phyloP scores from a whole-genome alignment of 1,284 basidiomycete genomes.

The Uromyces viciae-fabae region DNA sequence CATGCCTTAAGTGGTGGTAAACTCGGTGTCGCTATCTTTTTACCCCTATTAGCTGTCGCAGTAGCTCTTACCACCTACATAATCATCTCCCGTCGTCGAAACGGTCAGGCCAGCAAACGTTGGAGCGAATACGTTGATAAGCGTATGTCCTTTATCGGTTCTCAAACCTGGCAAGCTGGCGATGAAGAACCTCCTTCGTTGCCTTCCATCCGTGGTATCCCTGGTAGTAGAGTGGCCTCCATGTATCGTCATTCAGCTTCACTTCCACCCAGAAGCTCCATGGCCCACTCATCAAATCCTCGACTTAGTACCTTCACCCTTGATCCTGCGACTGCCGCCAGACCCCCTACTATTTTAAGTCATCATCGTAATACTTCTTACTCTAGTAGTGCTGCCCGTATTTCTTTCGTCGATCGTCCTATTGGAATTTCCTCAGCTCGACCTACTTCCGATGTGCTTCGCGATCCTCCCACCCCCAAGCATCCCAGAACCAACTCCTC shows the following conservation, averaged over 20 bases:
- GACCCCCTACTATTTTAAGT: neutral
- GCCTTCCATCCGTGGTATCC: neutral
- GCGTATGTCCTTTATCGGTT: constrained; percentile 25
- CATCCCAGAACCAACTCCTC: neutral
- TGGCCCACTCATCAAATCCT: neutral
- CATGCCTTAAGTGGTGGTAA: constrained; percentile 8
- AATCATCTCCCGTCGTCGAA: constrained; percentile 25
- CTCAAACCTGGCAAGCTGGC: constrained; percentile 16
- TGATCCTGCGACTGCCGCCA: neutral
- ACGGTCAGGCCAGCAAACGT: constrained; percentile 33
- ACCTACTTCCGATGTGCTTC: neutral
- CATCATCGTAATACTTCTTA: neutral
- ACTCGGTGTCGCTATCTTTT: constrained; percentile 13
- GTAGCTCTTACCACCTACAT: constrained; percentile 15
- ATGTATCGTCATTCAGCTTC: constrained; percentile 41
- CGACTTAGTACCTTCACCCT: neutral
- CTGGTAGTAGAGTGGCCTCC: constrained; percentile 18
- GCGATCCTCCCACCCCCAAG: neutral
- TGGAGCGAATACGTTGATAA: constrained; percentile 42
- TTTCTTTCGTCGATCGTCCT: constrained; percentile 13
- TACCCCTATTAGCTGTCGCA: constrained; percentile 28
- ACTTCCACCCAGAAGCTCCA: neutral
- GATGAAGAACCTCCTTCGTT: neutral
- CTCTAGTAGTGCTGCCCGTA: neutral
- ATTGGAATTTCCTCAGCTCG: neutral